Evolutionary conservation across 345 rosid species (phyloP).

Genomic region (Salix purpurea): DNA sequence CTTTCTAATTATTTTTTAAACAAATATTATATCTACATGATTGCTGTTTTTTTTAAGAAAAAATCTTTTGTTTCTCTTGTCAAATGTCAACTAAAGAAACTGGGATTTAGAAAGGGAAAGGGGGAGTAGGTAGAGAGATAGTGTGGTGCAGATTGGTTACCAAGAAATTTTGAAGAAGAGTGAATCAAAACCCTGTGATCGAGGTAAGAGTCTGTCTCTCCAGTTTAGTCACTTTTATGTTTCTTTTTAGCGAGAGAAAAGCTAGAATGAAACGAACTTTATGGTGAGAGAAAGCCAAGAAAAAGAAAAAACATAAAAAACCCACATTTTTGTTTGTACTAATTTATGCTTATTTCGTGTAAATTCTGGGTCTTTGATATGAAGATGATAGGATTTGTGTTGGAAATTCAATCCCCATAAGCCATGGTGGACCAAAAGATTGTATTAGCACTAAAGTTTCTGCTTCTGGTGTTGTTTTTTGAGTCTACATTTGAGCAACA

Average conservation of each 20-base stretch:
- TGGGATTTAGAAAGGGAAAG: constrained; percentile 1
- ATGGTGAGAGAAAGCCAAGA: not conserved
- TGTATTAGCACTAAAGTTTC: constrained; percentile 32
- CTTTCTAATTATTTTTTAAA: not conserved
- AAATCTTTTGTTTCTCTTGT: not conserved
- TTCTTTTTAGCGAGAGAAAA: not conserved
- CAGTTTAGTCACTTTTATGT: not conserved
- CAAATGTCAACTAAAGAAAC: constrained; percentile 4
- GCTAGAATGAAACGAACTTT: not conserved
- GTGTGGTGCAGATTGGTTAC: constrained; percentile 10
- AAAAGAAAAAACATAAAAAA: not conserved
- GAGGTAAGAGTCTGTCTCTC: constrained; percentile 7
- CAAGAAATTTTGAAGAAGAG: constrained; percentile 1
- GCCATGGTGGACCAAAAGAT: constrained; percentile 65
- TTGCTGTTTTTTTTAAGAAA: not conserved
- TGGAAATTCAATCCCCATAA: constrained; percentile 10
- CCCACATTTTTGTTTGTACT: not conserved
- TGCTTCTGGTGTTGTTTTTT: constrained; percentile 39
- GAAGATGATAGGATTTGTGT: constrained; percentile 16
- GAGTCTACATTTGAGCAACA: constrained; percentile 52
- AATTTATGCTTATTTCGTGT: not conserved
- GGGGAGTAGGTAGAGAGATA: constrained; percentile 1
- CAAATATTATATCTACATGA: not conserved
- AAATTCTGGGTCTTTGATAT: constrained; percentile 10
- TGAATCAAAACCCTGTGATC: not conserved